Conservation (phyloP, 371 early-diverging fungal genomes). For the Encephalitozoon romaleae region DNA sequence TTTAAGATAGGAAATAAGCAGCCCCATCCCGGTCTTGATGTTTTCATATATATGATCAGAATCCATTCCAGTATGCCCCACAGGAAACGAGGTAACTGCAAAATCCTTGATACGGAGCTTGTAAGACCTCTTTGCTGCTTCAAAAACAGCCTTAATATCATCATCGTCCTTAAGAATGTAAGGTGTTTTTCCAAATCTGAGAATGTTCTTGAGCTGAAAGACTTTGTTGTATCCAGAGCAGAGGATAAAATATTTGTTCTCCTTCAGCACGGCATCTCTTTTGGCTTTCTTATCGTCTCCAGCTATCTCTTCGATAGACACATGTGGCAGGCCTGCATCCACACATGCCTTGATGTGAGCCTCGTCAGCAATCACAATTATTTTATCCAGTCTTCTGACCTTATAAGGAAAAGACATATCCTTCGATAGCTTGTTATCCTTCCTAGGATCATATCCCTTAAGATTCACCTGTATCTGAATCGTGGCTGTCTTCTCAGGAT, state of each 20-base stretch:
- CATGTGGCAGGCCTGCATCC: conserved; percentile 76
- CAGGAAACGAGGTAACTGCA: conserved; percentile 87
- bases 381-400: conserved; percentile 78
- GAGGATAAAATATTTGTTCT: conserved; percentile 86
- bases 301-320: conserved; percentile 85
- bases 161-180: conserved; percentile 88
- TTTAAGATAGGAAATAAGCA: conserved; percentile 88
- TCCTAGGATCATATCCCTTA: conserved; percentile 97
- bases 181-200: conserved; percentile 85
- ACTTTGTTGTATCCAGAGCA: conserved; percentile 92
- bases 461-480: conserved; percentile 91
- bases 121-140: conserved; percentile 87
- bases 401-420: conserved; percentile 81
- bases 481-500: conserved; percentile 65
- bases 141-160: conserved; percentile 75
- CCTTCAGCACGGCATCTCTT: conserved; percentile 86
- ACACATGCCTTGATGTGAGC: conserved; percentile 84
- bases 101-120: conserved; percentile 97
- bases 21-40: conserved; percentile 91
- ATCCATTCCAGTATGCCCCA: conserved; percentile 85
- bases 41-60: conserved; percentile 85
- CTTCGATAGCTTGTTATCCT: conserved; percentile 96
- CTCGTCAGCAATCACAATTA: conserved; percentile 89
- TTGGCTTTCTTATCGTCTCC: conserved; percentile 96
- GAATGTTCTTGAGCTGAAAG: conserved; percentile 87